Evolutionary conservation across 352 stramenopile genomes (phyloP).

Genomic region (Pelagophyceae sp.): DNA sequence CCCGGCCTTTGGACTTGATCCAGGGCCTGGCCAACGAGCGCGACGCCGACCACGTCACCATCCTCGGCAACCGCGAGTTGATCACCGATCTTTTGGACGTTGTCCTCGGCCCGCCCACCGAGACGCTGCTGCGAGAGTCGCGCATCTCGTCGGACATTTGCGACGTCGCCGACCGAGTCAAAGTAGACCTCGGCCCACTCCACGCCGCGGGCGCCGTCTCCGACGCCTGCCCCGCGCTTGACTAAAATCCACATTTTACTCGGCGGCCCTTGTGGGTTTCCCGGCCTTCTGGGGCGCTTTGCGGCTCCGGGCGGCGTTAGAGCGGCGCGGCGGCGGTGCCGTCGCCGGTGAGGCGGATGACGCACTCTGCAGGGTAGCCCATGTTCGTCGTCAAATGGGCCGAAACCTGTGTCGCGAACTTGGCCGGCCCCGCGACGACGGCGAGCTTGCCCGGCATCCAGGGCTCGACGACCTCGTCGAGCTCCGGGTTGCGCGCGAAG

Average conservation of each 20-base stretch:
- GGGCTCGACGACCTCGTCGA: background rate
- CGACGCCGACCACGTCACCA: slow-evolving; percentile 80
- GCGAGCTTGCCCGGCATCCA: slow-evolving; percentile 7
- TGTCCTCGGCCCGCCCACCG: slow-evolving; percentile 22
- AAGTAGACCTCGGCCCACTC: background rate
- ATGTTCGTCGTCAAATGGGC: background rate
- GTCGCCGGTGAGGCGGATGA: background rate
- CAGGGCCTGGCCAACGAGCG: slow-evolving; percentile 7
- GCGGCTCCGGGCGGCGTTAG: no score
- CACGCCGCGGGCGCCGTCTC: background rate
- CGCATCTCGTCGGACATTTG: slow-evolving; percentile 1
- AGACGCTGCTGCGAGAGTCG: no score
- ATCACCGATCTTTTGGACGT: slow-evolving; percentile 59
- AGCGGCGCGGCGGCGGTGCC: background rate
- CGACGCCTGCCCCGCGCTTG: background rate
- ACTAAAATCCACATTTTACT: no score
- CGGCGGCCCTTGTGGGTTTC: no score
- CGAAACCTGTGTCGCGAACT: background rate
- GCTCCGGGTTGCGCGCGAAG: slow-evolving; percentile 10
- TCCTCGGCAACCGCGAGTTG: slow-evolving; percentile 82
- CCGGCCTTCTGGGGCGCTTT: no score
- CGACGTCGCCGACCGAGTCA: background rate
- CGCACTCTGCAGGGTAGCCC: slow-evolving; percentile 7
- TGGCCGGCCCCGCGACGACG: background rate
- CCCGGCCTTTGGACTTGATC: slow-evolving; percentile 37